These are phyloP conservation scores for Trichoderma endophyticum DNA, from an alignment of 2,329 filamentous ascomycete species.

Conservation along the genomic window DNA sequence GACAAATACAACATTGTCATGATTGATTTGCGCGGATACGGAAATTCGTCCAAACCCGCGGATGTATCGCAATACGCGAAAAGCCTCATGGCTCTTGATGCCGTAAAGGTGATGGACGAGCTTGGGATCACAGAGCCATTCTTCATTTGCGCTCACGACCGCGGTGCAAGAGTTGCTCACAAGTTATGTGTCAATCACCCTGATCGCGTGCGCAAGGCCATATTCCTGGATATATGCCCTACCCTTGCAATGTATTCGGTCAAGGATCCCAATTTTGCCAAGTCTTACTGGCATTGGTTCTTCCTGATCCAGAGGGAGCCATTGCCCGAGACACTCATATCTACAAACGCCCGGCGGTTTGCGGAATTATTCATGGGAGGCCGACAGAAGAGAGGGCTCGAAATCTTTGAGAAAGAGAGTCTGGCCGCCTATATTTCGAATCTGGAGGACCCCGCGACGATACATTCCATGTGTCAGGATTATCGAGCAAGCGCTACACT, in stretches of 20 bases:
- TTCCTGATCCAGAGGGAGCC: constrained; percentile 52
- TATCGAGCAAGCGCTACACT: constrained; percentile 51
- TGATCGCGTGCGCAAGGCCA: constrained; percentile 38
- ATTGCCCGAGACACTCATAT: constrained; percentile 48
- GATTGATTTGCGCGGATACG: constrained; percentile 51
- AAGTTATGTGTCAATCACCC: constrained; percentile 49
- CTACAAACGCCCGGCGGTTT: constrained; percentile 36
- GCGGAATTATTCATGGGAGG: constrained; percentile 40
- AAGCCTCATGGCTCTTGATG: constrained; percentile 48
- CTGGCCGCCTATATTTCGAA: constrained; percentile 41
- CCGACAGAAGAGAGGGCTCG: constrained; percentile 28
- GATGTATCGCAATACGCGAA: constrained; percentile 41
- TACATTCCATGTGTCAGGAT: constrained; percentile 53
- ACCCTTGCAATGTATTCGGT: constrained; percentile 52
- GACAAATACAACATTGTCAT: constrained; percentile 42
- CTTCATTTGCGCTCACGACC: constrained; percentile 54
- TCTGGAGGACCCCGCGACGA: constrained; percentile 38
- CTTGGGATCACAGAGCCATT: constrained; percentile 38
- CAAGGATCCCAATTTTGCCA: constrained; percentile 43
- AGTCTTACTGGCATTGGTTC: constrained; percentile 58
- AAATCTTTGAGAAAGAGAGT: constrained; percentile 25
- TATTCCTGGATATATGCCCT: constrained; percentile 53
- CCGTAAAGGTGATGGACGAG: constrained; percentile 42
- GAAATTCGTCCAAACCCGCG: constrained; percentile 45
- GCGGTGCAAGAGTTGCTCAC: constrained; percentile 54